phyloP scores from a whole-genome alignment of 495 filamentous ascomycete genomes.

The Cudoniella acicularis region DNA sequence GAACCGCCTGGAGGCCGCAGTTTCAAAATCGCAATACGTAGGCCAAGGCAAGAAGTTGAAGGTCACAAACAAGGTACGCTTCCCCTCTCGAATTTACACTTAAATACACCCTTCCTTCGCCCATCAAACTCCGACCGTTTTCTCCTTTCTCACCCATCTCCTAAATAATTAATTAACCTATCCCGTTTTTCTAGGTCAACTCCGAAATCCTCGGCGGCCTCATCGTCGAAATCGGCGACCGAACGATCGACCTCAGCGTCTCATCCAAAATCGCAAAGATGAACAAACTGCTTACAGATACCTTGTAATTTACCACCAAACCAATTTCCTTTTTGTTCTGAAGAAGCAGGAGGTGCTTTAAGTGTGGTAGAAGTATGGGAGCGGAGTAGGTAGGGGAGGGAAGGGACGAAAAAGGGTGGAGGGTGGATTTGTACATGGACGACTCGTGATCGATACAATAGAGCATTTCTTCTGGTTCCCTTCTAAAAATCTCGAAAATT shows the following conservation, averaged over 20 bases:
- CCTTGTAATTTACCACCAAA: slow-evolving; percentile 64
- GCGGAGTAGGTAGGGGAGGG: not conserved
- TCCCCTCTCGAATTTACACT: not conserved
- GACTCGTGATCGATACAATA: slow-evolving; percentile 6
- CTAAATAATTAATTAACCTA: no score
- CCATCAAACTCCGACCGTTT: not conserved
- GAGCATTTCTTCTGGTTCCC: slow-evolving; percentile 13
- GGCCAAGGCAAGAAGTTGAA: slow-evolving; percentile 96
- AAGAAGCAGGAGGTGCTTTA: not conserved
- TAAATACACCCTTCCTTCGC: no score
- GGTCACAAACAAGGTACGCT: slow-evolving; percentile 82
- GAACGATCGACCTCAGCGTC: slow-evolving; percentile 95
- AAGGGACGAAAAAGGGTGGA: not conserved
- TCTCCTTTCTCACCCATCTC: slow-evolving; percentile 16
- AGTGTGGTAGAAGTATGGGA: slow-evolving; percentile 1
- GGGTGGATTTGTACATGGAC: slow-evolving; percentile 17
- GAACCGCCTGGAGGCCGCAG: slow-evolving; percentile 76
- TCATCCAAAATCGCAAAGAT: slow-evolving; percentile 92
- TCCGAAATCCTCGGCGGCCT: slow-evolving; percentile 91
- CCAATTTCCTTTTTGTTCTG: not conserved
- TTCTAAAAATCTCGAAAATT: no score
- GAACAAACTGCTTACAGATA: slow-evolving; percentile 97
- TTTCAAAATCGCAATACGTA: slow-evolving; percentile 83
- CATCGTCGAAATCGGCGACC: slow-evolving; percentile 93
- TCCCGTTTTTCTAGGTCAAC: slow-evolving; percentile 66